Evolutionary conservation across 345 rosid species (phyloP).

Genomic region (Brassica incana): DNA sequence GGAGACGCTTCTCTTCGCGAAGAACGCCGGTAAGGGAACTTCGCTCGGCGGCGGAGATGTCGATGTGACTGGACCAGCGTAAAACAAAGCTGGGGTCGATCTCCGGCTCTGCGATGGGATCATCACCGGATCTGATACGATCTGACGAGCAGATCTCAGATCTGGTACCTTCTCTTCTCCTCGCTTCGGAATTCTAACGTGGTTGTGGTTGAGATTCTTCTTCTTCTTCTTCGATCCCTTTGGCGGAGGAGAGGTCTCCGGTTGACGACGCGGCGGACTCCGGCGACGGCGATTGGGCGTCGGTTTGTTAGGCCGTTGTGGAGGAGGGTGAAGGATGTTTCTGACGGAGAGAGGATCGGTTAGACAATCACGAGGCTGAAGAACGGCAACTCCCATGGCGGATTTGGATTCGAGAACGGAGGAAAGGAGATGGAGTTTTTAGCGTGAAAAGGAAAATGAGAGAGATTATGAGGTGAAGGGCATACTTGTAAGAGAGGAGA

Average conservation of each 20-base stretch:
- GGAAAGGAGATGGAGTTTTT: too few relatives aligned
- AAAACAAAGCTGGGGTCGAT: conserved; percentile 38
- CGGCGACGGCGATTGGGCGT: conserved; percentile 46
- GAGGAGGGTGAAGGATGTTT: conserved; percentile 27
- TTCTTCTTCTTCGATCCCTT: not conserved
- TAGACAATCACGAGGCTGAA: conserved; percentile 50
- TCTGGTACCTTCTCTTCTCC: conserved; percentile 44
- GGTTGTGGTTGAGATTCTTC: conserved; percentile 15
- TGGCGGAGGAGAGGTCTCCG: not conserved
- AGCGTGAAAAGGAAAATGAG: not conserved
- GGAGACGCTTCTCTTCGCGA: conserved; percentile 43
- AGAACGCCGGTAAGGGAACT: conserved; percentile 72
- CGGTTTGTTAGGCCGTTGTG: conserved; percentile 28
- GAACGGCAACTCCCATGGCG: conserved; percentile 62
- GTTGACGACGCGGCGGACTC: conserved; percentile 35
- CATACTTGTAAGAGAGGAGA: conserved; percentile 2
- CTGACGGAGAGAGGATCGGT: conserved; percentile 23
- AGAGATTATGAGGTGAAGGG: not conserved
- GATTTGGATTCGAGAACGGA: not conserved
- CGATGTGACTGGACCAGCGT: conserved; percentile 67
- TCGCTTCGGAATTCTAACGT: conserved; percentile 61
- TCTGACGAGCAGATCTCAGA: conserved; percentile 27
- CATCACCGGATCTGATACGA: conserved; percentile 38
- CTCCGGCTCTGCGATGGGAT: conserved; percentile 34
- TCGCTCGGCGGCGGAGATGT: conserved; percentile 84